Evolutionary conservation across 2,329 filamentous ascomycete species (phyloP).

Genomic region (Magnaporthiopsis poae): DNA sequence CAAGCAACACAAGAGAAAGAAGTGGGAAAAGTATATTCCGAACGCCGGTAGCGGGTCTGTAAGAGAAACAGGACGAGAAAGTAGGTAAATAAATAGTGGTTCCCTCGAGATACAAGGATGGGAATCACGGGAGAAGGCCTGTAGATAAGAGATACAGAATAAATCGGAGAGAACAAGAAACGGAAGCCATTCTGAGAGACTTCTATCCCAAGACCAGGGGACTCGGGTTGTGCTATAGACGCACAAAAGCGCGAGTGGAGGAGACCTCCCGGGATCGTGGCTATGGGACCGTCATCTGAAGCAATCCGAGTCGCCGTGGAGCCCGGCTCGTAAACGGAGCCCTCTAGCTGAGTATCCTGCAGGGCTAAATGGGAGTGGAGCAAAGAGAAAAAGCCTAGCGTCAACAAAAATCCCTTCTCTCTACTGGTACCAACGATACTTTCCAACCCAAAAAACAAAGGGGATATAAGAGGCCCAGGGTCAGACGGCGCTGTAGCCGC

Average conservation of each 20-base stretch:
- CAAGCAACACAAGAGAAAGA: background rate
- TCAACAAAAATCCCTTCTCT: no score
- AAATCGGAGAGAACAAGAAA: background rate
- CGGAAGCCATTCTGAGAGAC: no score
- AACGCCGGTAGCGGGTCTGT: background rate
- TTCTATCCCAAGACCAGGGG: no score
- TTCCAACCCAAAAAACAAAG: no score
- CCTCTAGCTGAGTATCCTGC: no score
- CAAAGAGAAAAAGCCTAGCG: conserved; percentile 7
- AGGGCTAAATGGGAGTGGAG: conserved; percentile 8
- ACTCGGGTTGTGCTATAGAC: no score
- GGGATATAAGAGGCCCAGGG: background rate
- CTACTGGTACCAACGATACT: no score
- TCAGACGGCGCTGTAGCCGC: conserved; percentile 88
- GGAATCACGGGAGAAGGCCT: background rate
- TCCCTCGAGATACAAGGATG: background rate
- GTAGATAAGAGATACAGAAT: background rate
- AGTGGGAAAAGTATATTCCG: background rate
- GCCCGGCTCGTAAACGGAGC: no score
- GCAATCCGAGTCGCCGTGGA: no score
- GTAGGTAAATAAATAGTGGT: background rate
- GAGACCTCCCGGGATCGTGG: no score
- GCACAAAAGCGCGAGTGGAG: no score
- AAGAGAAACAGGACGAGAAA: background rate
- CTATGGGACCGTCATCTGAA: no score